A percentile compares a stretch with the other conserved stretches of the same genome.
Evolutionary conservation across 139 green algal species (phyloP).

Genomic region (Cymbomonas tetramitiformis): DNA sequence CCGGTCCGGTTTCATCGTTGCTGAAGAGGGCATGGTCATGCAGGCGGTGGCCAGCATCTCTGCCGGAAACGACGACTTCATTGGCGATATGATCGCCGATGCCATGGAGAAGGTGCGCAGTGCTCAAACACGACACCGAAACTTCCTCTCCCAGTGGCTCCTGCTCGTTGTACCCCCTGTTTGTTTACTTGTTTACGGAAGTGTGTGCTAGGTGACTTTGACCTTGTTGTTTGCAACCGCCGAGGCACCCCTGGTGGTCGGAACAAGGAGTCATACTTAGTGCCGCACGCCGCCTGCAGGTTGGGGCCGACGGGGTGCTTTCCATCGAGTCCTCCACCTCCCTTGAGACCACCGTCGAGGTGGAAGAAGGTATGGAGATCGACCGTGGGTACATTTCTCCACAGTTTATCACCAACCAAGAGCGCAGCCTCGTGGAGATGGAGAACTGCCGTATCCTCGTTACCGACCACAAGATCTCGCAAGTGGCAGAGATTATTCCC

Average conservation of each 20-base stretch:
- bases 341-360: conserved; percentile 71
- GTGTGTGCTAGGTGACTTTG: conserved; percentile 24
- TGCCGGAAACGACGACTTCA: conserved; percentile 61
- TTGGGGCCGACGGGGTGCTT: conserved; percentile 77
- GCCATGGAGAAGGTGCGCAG: conserved; percentile 77
- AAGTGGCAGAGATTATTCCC: conserved; percentile 56
- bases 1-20: background rate
- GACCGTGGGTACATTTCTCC: conserved; percentile 93
- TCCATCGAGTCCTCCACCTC: conserved; percentile 67
- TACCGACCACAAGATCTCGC: conserved; percentile 83
- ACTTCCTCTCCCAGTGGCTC: no score
- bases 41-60: conserved; percentile 60
- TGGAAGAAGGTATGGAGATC: conserved; percentile 83
- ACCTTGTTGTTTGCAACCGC: background rate
- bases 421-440: conserved; percentile 76
- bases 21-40: conserved; percentile 4
- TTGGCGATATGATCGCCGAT: conserved; percentile 71
- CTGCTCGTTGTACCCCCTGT: no score
- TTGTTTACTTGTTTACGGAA: no score
- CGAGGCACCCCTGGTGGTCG: background rate
- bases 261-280: no score
- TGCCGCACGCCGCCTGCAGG: no score
- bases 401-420: conserved; percentile 88
- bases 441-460: conserved; percentile 81
- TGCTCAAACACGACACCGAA: no score